Percentiles rank a stretch among this genome's conserved stretches.
phyloP scores from a whole-genome alignment of 1,139 yeast species.

The Blastobotrys persicus region DNA sequence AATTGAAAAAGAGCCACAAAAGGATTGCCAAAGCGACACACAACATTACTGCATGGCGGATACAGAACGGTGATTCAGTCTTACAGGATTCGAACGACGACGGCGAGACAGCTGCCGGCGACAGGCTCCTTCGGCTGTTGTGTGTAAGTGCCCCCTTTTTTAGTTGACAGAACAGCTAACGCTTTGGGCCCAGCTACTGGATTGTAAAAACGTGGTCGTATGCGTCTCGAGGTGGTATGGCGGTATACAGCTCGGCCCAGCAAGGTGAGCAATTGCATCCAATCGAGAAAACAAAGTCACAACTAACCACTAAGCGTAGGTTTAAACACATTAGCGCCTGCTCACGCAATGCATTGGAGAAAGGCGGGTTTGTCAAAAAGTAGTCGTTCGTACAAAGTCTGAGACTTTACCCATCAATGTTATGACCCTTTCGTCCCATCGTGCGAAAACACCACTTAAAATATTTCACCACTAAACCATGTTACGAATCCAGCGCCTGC shows the following conservation, averaged over 20 bases:
- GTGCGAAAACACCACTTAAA: too few relatives aligned
- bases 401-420: background rate
- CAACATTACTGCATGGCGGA: constrained; percentile 80
- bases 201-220: constrained; percentile 77
- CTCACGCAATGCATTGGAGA: background rate
- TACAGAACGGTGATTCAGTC: constrained; percentile 46
- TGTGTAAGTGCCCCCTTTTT: constrained; percentile 25
- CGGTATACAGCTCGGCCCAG: constrained; percentile 85
- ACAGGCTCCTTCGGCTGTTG: constrained; percentile 64
- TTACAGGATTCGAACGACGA: constrained; percentile 85
- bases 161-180: too few relatives aligned
- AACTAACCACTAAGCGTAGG: background rate
- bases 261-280: constrained; percentile 46
- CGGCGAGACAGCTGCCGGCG: constrained; percentile 92
- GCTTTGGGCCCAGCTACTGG: constrained; percentile 45
- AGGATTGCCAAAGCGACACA: constrained; percentile 66
- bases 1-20: constrained; percentile 48
- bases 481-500: background rate
- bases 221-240: constrained; percentile 91
- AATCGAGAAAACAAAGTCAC: background rate
- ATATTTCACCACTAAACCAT: background rate
- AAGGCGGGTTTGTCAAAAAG: background rate
- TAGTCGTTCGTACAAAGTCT: background rate
- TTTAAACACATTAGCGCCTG: constrained; percentile 1
- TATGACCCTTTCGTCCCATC: background rate